phyloP scores from a whole-genome alignment of 1,139 yeast genomes.

The Schwanniomyces etchellsii region DNA sequence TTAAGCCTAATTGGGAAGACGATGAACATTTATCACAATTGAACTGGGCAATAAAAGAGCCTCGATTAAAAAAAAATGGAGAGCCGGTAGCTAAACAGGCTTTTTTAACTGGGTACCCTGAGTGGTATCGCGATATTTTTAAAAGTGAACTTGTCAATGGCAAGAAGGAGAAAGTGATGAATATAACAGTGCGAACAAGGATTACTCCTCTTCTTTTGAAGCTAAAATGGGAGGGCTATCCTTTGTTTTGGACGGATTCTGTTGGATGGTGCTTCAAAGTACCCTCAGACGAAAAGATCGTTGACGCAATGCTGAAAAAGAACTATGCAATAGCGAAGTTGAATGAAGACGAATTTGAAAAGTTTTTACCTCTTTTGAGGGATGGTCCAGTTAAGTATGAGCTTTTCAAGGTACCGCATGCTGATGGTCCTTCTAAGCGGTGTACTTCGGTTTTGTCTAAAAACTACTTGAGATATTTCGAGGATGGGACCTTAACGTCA shows the following conservation, averaged over 20 bases:
- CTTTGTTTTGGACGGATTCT: constrained; percentile 71
- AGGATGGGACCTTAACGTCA: constrained; percentile 67
- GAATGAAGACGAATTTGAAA: constrained; percentile 20
- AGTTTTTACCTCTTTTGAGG: constrained; percentile 18
- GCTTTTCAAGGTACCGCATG: constrained; percentile 80
- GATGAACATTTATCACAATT: constrained; percentile 92
- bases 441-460: constrained; percentile 82
- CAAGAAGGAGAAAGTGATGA: constrained; percentile 32
- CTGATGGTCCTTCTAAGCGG: constrained; percentile 71
- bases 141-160: constrained; percentile 29
- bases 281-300: constrained; percentile 28
- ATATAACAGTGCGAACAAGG: constrained; percentile 67
- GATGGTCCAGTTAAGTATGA: constrained; percentile 21
- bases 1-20: constrained; percentile 24
- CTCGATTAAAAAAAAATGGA: constrained; percentile 64
- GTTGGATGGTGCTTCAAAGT: constrained; percentile 90
- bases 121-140: constrained; percentile 82
- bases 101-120: constrained; percentile 84
- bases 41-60: constrained; percentile 73
- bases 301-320: constrained; percentile 37
- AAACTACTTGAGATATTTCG: constrained; percentile 65
- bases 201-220: constrained; percentile 70
- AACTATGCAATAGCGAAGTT: constrained; percentile 46
- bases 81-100: constrained; percentile 71
- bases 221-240: constrained; percentile 81